Evolutionary conservation across 768 basidiomycete genomes (phyloP), one percentile per base, ranked within the genome.

Genomic region (Lentinula raphanica): DNA sequence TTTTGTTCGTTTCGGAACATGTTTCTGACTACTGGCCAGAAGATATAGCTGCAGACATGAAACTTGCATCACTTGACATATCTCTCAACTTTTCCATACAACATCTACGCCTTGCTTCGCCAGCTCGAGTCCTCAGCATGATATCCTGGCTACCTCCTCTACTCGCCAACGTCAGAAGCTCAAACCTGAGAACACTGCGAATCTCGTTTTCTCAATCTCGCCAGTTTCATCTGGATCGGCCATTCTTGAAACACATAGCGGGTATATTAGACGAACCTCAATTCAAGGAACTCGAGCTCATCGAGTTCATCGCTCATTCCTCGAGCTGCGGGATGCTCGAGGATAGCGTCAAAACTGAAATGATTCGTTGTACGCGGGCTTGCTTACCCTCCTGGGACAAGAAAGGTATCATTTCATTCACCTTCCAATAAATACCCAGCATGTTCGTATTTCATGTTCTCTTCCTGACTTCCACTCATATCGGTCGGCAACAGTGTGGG

Each of bases 151-250:
- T 72, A 2, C 68, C 65, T 0, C 25, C 42, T 13, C 54, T 71
- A 31, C 63, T 72, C 13, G 45, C 62, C 12, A 32, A 42, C 35
- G 58, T 55, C 6, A 45, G 60, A 13, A 45, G 53, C 38, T 60
- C 62, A 5, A 61, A 62, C 17, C 50, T 71, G 31, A 58, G 39
- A 9, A 53, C 64, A 12, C 64, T 72, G 17, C 63, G 65, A 31
- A 63, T 71, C 11, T 64, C 63, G 6, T 71, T 70, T 39, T 63
- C 68, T 9, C 67, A 67, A 9, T 71, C 71, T 9, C 64, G 66
- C 3, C 71, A 71, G 60, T 69, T 71, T 45, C 65, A 68, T 48
- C 66, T 71, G 23, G 70, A 72, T 46, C 62, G 58, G 5, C 68
- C 69, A 8, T 64, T 66, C 58, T 63, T 71, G 12, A 57, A 64